Percentiles rank a stretch among this genome's conserved stretches.
Conservation (phyloP, 129 eudicot genomes). For the Rutidosis leptorrhynchoides region DNA sequence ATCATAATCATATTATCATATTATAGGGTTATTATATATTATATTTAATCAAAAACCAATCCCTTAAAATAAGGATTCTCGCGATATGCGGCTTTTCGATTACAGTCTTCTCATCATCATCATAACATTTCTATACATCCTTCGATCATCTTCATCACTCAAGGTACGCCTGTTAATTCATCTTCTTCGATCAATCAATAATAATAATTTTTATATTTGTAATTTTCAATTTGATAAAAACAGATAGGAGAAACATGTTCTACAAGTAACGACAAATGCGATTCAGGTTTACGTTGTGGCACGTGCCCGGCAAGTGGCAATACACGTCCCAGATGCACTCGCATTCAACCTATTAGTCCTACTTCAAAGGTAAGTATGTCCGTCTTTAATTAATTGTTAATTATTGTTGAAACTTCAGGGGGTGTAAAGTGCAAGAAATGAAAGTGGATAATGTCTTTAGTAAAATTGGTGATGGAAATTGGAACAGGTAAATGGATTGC, state of each 20-base stretch:
- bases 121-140: constrained; percentile 13
- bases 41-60: not conserved
- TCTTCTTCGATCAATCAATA: not conserved
- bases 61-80: not conserved
- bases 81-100: constrained; percentile 18
- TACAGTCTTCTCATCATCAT: constrained; percentile 25
- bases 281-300: constrained; percentile 56
- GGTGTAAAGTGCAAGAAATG: constrained; percentile 1
- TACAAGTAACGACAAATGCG: constrained; percentile 46
- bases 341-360: constrained; percentile 64
- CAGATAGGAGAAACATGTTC: constrained; percentile 88
- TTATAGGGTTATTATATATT: no score
- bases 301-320: constrained; percentile 78
- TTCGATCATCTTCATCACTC: constrained; percentile 38
- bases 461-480: not conserved
- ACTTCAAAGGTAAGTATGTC: constrained; percentile 48
- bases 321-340: constrained; percentile 77
- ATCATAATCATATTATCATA: no score
- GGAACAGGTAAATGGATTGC: constrained; percentile 71
- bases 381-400: not conserved
- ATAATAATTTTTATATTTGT: not conserved
- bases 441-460: not conserved
- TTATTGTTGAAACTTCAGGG: not conserved
- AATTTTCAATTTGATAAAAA: not conserved
- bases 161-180: constrained; percentile 29